Base-by-base conservation (phyloP, 2,329 filamentous ascomycete species). In the Nannizziopsis arthrosporioides region DNA sequence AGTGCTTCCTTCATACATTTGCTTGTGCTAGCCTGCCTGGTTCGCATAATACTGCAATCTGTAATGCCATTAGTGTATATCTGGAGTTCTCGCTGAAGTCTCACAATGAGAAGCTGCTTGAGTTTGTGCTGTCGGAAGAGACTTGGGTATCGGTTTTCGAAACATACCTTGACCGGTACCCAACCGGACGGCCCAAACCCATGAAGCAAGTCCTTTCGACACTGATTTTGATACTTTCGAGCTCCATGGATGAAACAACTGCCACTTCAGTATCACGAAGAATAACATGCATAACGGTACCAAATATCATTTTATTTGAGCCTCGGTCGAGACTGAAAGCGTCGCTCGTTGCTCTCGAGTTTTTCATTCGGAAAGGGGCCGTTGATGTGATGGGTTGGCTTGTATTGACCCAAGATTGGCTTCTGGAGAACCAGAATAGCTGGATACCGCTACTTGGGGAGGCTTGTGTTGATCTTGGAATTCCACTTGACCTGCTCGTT, bases 11-110 rank as follows among this genome's bases (percentile, higher is more conserved):
- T 38, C 54, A 61, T 50, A 73, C 70, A 39, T 65, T 68, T 52
- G 62, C 61, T 19, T 62, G 58, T 19, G 59, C 63, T 14, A 63
- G 61, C 35, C 59, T 69, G 39, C 60, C 66, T 14, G 59, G 59
- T 51, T 55, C 55, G 35, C 70, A 73, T 58, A 64, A 63, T 12
- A 61, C 65, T 18, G 63, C 65, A 5, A 63, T 64, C 34, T 70
- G 67, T 52, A 72, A 71, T 61, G 65, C 69, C 5, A 46, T 71
- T 22, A 67, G 66, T 48, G 64, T 64, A 15, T 71, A 70, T 45
- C 54, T 73, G 17, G 63, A 70, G 52, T 60, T 63, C 10, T 62
- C 64, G 8, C 49, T 56, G 12, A 53, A 55, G 10, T 67, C 69
- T 10, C 44, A 57, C 27, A 55, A 57, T 48, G 50, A 59, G 10